phyloP scores from a whole-genome alignment of 208 protist genomes.

The Entamoeba moshkovskii region DNA sequence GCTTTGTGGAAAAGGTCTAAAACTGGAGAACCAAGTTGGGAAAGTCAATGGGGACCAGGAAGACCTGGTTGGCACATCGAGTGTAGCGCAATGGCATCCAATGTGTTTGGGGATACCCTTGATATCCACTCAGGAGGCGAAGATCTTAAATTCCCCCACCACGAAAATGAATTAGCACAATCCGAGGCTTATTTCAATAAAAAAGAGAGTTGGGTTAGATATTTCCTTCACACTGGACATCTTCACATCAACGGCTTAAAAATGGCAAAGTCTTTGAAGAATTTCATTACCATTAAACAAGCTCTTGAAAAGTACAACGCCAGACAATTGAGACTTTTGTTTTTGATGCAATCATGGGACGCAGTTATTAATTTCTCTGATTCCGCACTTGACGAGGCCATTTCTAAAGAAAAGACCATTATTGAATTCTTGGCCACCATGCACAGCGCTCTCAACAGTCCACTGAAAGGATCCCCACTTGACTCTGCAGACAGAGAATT shows the following conservation, averaged over 20 bases:
- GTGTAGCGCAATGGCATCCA: constrained; percentile 86
- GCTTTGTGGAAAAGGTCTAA: constrained; percentile 88
- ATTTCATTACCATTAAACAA: constrained; percentile 89
- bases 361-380: background rate
- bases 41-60: constrained; percentile 70
- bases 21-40: constrained; percentile 72
- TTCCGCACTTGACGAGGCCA: background rate
- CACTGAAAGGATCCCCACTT: background rate
- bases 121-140: constrained; percentile 89
- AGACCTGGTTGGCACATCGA: constrained; percentile 98
- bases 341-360: constrained; percentile 44
- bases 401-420: background rate
- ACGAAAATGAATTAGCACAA: constrained; percentile 96
- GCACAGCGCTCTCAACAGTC: background rate
- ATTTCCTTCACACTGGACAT: constrained; percentile 75
- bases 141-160: constrained; percentile 95
- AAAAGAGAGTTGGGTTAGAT: constrained; percentile 80
- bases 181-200: constrained; percentile 53
- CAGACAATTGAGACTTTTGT: constrained; percentile 70
- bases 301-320: constrained; percentile 45
- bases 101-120: constrained; percentile 46
- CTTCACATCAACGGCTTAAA: constrained; percentile 62
- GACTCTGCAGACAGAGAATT: background rate
- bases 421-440: background rate
- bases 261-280: constrained; percentile 97